Conservation (phyloP, 2,329 filamentous ascomycete species). For the Pseudopyrenochaeta lycopersici region DNA sequence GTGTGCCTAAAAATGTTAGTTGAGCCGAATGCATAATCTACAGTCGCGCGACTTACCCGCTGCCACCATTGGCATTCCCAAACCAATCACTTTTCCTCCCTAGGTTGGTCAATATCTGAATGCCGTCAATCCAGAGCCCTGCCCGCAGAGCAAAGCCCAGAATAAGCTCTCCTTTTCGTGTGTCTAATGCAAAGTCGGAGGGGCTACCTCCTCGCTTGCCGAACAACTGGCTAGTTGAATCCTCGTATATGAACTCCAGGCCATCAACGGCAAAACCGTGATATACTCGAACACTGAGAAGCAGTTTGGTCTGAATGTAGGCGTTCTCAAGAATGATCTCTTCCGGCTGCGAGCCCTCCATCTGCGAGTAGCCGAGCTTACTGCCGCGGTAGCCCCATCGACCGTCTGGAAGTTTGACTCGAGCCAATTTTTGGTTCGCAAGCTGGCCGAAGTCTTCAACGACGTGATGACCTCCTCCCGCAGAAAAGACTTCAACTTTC, state of each 20-base stretch:
- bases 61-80: conserved; percentile 82
- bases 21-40: conserved; percentile 7
- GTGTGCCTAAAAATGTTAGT: conserved; percentile 70
- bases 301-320: conserved; percentile 70
- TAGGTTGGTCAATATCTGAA: conserved; percentile 88
- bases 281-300: conserved; percentile 79
- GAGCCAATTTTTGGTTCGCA: conserved; percentile 70
- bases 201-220: conserved; percentile 78
- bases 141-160: conserved; percentile 85
- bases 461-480: conserved; percentile 75
- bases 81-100: conserved; percentile 87
- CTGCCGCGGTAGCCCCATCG: conserved; percentile 79
- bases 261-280: conserved; percentile 82
- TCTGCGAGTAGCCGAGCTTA: conserved; percentile 75
- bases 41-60: conserved; percentile 71
- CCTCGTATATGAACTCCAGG: conserved; percentile 92
- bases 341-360: conserved; percentile 73
- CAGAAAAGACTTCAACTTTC: conserved; percentile 77
- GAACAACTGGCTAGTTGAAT: conserved; percentile 83
- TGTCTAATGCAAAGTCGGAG: conserved; percentile 82
- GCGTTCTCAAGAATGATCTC: conserved; percentile 80
- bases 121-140: conserved; percentile 84
- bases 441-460: conserved; percentile 80
- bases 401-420: conserved; percentile 77
- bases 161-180: conserved; percentile 83